Base-by-base conservation (phyloP, 345 rosid genomes). In the Atalantia buxifolia region DNA sequence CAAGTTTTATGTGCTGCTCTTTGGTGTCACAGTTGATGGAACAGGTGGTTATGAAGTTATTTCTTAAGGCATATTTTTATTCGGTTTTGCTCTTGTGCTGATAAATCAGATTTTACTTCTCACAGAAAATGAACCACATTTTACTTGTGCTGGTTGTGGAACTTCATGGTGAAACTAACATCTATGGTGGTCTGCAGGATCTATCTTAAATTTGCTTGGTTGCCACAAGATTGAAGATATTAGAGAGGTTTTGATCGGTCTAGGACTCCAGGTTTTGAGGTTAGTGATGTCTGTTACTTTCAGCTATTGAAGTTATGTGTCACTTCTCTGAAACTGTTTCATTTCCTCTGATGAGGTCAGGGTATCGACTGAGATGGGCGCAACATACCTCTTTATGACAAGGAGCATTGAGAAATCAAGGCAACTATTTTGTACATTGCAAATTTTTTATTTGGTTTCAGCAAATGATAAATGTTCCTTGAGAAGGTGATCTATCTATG, bases 181-280 rank as follows among this genome's bases (percentile, higher is more conserved):
- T 75, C 59, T 59, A 60, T 81, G 77, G 55, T 74, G 35, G 77
- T 31, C 80, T 87, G 81, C 91, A 95, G 99, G 85, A 74, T 84
- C 81, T 71, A 85, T 76, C 79, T 76, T 92, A 78, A 93, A 90
- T 83, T 84, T 92, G 80, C 86, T 92, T 82, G 88, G 89, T 76
- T 82, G 86, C 76, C 91, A 90, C 85, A 86, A 72, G 75, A 81
- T 88, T 75, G 93, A 87, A 75, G 98, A 94, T 81, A 86, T 94
- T 83, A 83, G 81, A 81, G 95, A 90, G 77, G 88, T 92, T 77
- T 73, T 87, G 61, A 84, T 92, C 56, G 96, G 99, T 81, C 76
- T 96, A 63, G 94, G 97, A 80, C 94, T 94, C 86, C 99, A 91
- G 84, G 82, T 91, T 82, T 81, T 91, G 81, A 94, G 99, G 99